Percentiles rank a stretch among this genome's conserved stretches.
phyloP scores from a whole-genome alignment of 495 filamentous ascomycete genomes.

The Annulohypoxylon nitens region DNA sequence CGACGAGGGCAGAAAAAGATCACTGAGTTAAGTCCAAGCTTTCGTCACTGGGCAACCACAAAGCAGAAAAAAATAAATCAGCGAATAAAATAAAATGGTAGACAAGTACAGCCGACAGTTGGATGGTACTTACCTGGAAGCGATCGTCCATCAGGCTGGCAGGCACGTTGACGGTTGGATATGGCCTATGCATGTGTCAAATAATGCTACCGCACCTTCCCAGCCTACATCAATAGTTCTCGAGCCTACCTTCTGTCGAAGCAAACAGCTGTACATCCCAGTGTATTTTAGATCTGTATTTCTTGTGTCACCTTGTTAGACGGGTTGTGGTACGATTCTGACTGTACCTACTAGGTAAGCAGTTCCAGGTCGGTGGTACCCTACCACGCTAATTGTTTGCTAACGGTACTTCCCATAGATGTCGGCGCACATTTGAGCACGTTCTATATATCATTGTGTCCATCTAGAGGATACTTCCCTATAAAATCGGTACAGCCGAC shows the following conservation, averaged over 20 bases:
- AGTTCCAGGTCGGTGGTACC: constrained; percentile 13
- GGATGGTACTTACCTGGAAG: background rate
- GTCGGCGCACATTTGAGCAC: constrained; percentile 37
- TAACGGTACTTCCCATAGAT: constrained; percentile 1
- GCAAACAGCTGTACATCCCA: background rate
- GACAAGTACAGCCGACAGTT: background rate
- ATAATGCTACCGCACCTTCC: background rate
- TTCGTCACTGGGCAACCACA: background rate
- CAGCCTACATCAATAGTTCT: background rate
- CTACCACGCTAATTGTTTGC: constrained; percentile 10
- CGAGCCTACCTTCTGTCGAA: background rate
- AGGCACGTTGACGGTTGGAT: background rate
- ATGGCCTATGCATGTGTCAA: background rate
- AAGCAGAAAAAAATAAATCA: no score
- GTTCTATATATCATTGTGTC: background rate
- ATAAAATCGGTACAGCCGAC: background rate
- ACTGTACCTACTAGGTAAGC: no score
- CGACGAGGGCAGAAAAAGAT: background rate
- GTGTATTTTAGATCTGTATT: background rate
- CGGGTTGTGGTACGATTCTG: background rate
- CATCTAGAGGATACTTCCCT: background rate
- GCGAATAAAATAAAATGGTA: background rate
- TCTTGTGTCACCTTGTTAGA: constrained; percentile 3
- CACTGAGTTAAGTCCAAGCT: background rate
- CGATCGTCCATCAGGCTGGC: background rate